Percentiles rank a stretch among this genome's conserved stretches.
Conservation (phyloP, 2,329 filamentous ascomycete genomes). For the Colletotrichum plurivorum region DNA sequence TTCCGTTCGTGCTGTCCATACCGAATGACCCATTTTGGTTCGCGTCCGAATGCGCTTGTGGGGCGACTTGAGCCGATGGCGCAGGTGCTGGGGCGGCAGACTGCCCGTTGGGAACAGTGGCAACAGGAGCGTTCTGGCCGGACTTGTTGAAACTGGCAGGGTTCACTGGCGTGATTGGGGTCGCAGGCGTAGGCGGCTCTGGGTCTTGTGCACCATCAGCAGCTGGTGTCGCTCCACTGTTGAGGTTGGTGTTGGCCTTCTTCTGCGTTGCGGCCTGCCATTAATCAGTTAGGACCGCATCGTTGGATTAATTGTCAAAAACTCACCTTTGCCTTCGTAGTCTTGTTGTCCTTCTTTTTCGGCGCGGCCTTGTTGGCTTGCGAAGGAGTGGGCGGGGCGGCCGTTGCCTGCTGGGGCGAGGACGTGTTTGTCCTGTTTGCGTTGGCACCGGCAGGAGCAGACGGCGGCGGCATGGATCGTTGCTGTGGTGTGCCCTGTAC, state of each 20-base stretch:
- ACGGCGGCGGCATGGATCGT: conserved; percentile 77
- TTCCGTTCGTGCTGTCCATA: conserved; percentile 58
- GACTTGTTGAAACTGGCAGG: conserved; percentile 63
- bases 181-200: conserved; percentile 73
- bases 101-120: conserved; percentile 59
- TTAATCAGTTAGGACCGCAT: not conserved
- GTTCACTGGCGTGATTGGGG: conserved; percentile 74
- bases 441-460: conserved; percentile 68
- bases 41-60: conserved; percentile 62
- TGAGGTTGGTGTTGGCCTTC: conserved; percentile 72
- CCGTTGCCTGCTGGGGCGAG: conserved; percentile 74
- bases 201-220: conserved; percentile 69
- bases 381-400: conserved; percentile 82
- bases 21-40: conserved; percentile 59
- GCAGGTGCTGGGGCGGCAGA: conserved; percentile 60
- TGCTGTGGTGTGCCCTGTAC: conserved; percentile 81
- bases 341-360: conserved; percentile 82
- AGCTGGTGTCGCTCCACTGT: conserved; percentile 69
- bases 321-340: conserved; percentile 77
- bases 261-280: conserved; percentile 70
- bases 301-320: not conserved
- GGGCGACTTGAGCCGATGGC: conserved; percentile 58
- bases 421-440: conserved; percentile 69
- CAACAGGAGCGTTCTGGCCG: conserved; percentile 57
- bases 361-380: conserved; percentile 80